Conservation (phyloP, 2,329 filamentous ascomycete genomes). For the Teratosphaeria zuluensis region DNA sequence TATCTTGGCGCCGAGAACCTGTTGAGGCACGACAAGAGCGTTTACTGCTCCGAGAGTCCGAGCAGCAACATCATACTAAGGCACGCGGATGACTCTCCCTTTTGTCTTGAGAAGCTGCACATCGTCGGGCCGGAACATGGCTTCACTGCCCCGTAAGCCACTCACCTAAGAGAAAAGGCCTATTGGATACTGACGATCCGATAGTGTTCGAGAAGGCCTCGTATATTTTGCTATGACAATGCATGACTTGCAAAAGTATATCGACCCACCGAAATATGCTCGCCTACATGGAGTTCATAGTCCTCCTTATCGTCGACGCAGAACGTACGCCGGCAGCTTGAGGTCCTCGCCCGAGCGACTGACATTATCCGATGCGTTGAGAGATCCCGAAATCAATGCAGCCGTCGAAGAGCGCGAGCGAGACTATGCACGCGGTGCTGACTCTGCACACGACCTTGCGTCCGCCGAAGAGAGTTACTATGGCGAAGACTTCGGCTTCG, state of each 20-base stretch:
- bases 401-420: conserved; percentile 7
- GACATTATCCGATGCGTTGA: conserved; percentile 21
- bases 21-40: conserved; percentile 67
- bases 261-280: conserved; percentile 21
- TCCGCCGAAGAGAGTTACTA: conserved; percentile 9
- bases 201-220: conserved; percentile 79
- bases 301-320: conserved; percentile 15
- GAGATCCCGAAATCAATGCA: conserved; percentile 20
- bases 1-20: conserved; percentile 72
- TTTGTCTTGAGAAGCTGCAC: conserved; percentile 73
- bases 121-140: conserved; percentile 75
- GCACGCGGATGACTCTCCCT: conserved; percentile 71
- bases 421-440: conserved; percentile 9
- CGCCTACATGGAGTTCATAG: conserved; percentile 15
- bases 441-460: conserved; percentile 10
- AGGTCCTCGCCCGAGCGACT: conserved; percentile 20
- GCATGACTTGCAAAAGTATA: conserved; percentile 56
- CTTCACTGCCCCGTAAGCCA: conserved; percentile 75
- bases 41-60: conserved; percentile 85
- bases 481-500: conserved; percentile 13
- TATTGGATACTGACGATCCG: conserved; percentile 5
- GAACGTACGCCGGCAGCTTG: conserved; percentile 6
- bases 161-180: background rate
- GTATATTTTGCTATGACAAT: conserved; percentile 82
- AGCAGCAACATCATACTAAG: conserved; percentile 78